Evolutionary conservation across 2,329 filamentous ascomycete genomes (phyloP).

Genomic region (Colletotrichum scovillei): DNA sequence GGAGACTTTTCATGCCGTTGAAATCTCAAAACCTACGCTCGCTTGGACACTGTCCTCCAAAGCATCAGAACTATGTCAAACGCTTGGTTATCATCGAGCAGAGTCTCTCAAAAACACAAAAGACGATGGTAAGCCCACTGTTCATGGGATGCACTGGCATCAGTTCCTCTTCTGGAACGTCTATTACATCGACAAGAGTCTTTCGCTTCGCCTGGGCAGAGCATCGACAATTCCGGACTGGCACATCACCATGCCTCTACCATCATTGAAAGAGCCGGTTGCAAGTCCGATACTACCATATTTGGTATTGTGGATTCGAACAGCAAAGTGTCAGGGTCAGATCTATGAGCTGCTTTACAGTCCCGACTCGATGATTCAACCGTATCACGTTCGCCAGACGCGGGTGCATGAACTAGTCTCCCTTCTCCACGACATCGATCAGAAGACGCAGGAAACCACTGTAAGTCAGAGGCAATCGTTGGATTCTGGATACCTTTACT

Average conservation of each 20-base stretch:
- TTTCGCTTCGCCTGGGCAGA: constrained; percentile 65
- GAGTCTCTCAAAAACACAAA: constrained; percentile 40
- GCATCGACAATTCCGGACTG: constrained; percentile 67
- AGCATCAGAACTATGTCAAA: constrained; percentile 46
- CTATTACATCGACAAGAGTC: constrained; percentile 67
- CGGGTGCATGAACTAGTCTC: constrained; percentile 46
- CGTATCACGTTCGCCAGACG: constrained; percentile 45
- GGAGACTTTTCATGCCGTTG: constrained; percentile 45
- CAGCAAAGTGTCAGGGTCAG: constrained; percentile 63
- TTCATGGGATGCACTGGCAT: constrained; percentile 45
- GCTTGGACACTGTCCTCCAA: constrained; percentile 45
- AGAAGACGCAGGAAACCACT: constrained; percentile 37
- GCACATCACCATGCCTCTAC: constrained; percentile 58
- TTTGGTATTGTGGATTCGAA: constrained; percentile 60
- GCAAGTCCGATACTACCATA: constrained; percentile 43
- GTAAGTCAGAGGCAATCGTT: constrained; percentile 12
- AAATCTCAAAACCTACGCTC: constrained; percentile 47
- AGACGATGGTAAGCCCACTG: constrained; percentile 34
- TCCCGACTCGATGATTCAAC: constrained; percentile 51
- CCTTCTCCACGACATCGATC: constrained; percentile 47
- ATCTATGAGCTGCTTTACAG: constrained; percentile 68
- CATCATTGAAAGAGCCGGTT: not conserved
- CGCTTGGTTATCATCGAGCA: constrained; percentile 44
- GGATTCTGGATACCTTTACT: not conserved
- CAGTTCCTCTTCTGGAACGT: constrained; percentile 65